phyloP scores from a whole-genome alignment of 805 yeast genomes.

The Candida xiaguanensis region DNA sequence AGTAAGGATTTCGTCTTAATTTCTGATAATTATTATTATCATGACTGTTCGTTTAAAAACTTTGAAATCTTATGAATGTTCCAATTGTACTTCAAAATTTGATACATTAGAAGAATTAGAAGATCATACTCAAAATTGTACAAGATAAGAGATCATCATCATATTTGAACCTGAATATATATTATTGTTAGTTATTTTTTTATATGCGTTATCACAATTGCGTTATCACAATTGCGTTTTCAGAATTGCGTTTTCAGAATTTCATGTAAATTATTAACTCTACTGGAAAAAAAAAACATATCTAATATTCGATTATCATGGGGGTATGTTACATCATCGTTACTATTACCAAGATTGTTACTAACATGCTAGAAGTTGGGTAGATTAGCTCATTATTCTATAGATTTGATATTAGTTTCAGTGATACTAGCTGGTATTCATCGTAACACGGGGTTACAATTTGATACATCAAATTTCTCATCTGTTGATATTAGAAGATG shows the following conservation, averaged over 20 bases:
- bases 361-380: constrained; percentile 41
- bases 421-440: constrained; percentile 83
- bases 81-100: background rate
- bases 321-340: background rate
- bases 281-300: too few relatives aligned
- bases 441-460: constrained; percentile 71
- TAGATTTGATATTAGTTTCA: constrained; percentile 76
- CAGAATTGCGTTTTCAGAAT: too few relatives aligned
- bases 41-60: background rate
- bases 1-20: too few relatives aligned
- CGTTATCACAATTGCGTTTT: too few relatives aligned
- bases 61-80: background rate
- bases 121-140: background rate
- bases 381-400: constrained; percentile 61
- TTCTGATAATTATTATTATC: too few relatives aligned
- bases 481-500: constrained; percentile 44
- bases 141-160: background rate
- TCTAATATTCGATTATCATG: background rate
- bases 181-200: too few relatives aligned
- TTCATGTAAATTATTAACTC: too few relatives aligned
- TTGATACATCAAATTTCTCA: constrained; percentile 49
- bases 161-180: too few relatives aligned
- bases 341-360: background rate
- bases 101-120: background rate
- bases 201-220: too few relatives aligned